A percentile compares a stretch with the other conserved stretches of the same genome.
These are phyloP conservation scores for Linderniella brevidens DNA, from an alignment of 257 asterid species.

Conservation along the genomic window DNA sequence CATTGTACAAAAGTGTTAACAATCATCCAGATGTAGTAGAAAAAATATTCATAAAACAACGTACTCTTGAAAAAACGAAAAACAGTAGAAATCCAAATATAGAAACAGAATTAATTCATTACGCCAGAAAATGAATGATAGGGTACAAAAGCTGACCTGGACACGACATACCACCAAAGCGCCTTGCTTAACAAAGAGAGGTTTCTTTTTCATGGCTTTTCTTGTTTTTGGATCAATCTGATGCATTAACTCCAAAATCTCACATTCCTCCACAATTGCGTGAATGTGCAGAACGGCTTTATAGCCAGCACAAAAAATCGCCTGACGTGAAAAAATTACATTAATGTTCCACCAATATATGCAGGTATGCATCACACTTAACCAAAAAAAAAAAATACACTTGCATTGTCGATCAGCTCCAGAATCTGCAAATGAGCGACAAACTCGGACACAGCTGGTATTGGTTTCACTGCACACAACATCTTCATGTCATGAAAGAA, in stretches of 20 bases:
- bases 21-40: no score
- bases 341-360: no score
- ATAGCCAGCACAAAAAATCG: conserved; percentile 90
- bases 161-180: conserved; percentile 63
- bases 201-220: conserved; percentile 68
- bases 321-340: conserved; percentile 25
- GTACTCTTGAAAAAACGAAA: no score
- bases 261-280: conserved; percentile 86
- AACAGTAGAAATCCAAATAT: no score
- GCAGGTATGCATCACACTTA: no score
- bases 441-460: conserved; percentile 65
- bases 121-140: conserved; percentile 2
- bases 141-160: conserved; percentile 34
- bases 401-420: conserved; percentile 88
- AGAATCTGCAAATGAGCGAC: conserved; percentile 76
- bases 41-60: no score
- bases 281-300: conserved; percentile 93
- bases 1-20: neutral
- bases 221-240: conserved; percentile 76
- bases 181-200: conserved; percentile 75
- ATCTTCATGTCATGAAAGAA: no score
- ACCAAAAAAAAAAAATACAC: conserved; percentile 5
- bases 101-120: neutral
- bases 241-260: conserved; percentile 58
- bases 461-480: conserved; percentile 48